A percentile compares a stretch with the other conserved stretches of the same genome.
Conservation (phyloP, 371 early-diverging fungal species). For the Spraguea lophii region DNA sequence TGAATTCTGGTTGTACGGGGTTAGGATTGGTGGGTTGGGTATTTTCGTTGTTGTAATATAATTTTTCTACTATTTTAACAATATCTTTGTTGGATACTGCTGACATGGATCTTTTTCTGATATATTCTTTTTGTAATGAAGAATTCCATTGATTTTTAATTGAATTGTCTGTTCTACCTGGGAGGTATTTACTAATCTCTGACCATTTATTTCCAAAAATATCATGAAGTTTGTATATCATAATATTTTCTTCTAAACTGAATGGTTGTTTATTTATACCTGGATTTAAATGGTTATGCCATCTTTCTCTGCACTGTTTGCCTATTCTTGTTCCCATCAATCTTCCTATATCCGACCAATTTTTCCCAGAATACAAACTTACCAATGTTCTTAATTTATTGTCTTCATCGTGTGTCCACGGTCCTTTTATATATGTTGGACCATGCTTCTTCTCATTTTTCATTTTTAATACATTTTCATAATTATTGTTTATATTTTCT, state of each 20-base stretch:
- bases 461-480: no score
- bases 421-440: slow-evolving; percentile 43
- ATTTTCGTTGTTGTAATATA: no score
- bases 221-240: slow-evolving; percentile 37
- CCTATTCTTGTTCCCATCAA: slow-evolving; percentile 40
- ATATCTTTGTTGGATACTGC: no score
- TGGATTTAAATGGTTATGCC: slow-evolving; percentile 48
- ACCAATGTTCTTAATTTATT: slow-evolving; percentile 30
- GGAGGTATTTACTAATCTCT: slow-evolving; percentile 43
- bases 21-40: no score
- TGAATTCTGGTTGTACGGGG: no score
- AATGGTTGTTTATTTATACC: slow-evolving; percentile 45
- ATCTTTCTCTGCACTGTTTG: slow-evolving; percentile 48
- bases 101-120: no score
- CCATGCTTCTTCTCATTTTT: no score
- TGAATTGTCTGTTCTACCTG: slow-evolving; percentile 47
- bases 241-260: slow-evolving; percentile 33
- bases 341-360: slow-evolving; percentile 45
- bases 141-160: slow-evolving; percentile 47
- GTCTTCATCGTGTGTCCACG: slow-evolving; percentile 47
- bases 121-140: no score
- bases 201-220: slow-evolving; percentile 46
- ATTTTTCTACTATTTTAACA: no score
- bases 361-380: slow-evolving; percentile 34
- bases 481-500: no score